A percentile compares a stretch with the other conserved stretches of the same genome.
Evolutionary conservation across 768 basidiomycete species (phyloP).

Genomic region (Naganishia randhawae): DNA sequence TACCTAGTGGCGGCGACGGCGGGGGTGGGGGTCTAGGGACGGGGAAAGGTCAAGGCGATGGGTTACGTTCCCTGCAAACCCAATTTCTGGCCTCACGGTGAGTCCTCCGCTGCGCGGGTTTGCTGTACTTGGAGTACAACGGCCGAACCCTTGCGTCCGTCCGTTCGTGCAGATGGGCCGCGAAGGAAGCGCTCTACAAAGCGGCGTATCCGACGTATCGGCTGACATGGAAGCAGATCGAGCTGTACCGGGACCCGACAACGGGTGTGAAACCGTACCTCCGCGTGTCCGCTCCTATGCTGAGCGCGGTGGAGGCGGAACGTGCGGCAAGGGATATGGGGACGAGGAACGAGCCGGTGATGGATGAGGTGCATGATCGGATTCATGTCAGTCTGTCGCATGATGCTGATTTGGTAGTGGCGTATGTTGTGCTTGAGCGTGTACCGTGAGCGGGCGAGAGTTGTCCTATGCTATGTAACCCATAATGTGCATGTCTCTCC

Average conservation of each 20-base stretch:
- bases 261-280: conserved; percentile 15
- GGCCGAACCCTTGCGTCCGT: background rate
- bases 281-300: background rate
- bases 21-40: background rate
- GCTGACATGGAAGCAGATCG: conserved; percentile 25
- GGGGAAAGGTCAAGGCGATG: background rate
- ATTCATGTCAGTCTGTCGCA: conserved; percentile 20
- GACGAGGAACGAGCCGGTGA: conserved; percentile 15
- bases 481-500: background rate
- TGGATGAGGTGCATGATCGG: conserved; percentile 11
- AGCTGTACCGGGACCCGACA: conserved; percentile 3
- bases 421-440: conserved; percentile 23
- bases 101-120: background rate
- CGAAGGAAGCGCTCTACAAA: conserved; percentile 30
- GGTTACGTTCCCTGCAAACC: background rate
- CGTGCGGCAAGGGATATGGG: background rate
- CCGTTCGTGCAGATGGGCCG: conserved; percentile 28
- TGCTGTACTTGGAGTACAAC: no score
- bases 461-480: background rate
- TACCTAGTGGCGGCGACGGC: background rate
- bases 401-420: conserved; percentile 25
- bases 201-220: conserved; percentile 24
- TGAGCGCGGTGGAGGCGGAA: background rate
- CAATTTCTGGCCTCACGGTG: conserved; percentile 16
- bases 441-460: background rate